Conservation (phyloP, 2,329 filamentous ascomycete genomes). For the Sordariomycetes sp. region DNA sequence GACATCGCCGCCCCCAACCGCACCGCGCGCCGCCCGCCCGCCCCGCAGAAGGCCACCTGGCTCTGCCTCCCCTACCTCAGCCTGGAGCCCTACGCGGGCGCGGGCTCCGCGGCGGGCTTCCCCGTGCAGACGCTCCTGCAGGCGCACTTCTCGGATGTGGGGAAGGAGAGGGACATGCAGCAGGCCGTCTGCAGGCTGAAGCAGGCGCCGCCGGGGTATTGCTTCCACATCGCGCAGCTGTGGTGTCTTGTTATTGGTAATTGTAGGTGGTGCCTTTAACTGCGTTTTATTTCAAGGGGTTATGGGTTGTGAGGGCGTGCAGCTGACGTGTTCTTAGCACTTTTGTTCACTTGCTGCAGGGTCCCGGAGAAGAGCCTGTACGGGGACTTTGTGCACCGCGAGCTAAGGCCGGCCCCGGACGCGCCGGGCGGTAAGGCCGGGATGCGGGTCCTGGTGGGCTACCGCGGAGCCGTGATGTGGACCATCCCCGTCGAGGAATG, state of each 20-base stretch:
- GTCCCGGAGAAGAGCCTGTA: not conserved
- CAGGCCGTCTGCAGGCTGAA: conserved; percentile 29
- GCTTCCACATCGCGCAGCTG: conserved; percentile 1
- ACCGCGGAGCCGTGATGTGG: conserved; percentile 12
- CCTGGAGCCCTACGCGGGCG: conserved; percentile 1
- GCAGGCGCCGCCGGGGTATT: conserved; percentile 1
- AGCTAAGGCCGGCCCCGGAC: not conserved
- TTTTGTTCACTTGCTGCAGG: conserved; percentile 13
- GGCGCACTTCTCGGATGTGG: conserved; percentile 25
- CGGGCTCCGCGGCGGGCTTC: not conserved
- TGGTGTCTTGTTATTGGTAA: conserved; percentile 16
- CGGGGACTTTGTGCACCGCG: not conserved
- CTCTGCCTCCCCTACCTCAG: conserved; percentile 3
- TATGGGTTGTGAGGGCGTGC: not conserved
- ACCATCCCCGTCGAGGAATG: conserved; percentile 12
- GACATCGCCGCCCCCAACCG: not conserved
- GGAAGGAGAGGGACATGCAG: conserved; percentile 29
- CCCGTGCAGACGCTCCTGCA: conserved; percentile 3
- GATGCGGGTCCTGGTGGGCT: conserved; percentile 9
- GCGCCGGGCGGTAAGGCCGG: not conserved
- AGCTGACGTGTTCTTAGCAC: conserved; percentile 5
- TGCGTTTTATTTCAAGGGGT: not conserved
- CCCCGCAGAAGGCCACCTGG: not conserved
- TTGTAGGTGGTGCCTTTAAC: conserved; percentile 8
- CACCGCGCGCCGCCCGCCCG: not conserved